phyloP scores from a whole-genome alignment of 306 rosid genomes.

The Lathyrus tuberosus region DNA sequence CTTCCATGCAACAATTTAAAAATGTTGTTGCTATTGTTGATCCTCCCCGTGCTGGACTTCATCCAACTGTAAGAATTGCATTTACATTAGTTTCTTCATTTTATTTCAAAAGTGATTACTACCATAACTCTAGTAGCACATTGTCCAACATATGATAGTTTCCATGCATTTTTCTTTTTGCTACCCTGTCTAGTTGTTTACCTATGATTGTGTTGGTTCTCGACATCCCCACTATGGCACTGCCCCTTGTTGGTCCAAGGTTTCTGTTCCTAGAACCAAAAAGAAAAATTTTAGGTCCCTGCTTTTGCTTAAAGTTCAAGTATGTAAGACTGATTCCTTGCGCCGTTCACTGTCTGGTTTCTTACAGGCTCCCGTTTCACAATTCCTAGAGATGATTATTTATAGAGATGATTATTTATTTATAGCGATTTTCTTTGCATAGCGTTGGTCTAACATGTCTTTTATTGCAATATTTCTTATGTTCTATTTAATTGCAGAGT shows the following conservation, averaged over 20 bases:
- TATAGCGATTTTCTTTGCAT: slow-evolving; percentile 3
- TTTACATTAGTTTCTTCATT: slow-evolving; percentile 14
- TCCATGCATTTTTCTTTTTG: slow-evolving; percentile 14
- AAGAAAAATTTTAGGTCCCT: neutral
- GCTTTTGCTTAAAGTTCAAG: neutral
- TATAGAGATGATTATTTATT: slow-evolving; percentile 12
- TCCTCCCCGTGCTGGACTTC: slow-evolving; percentile 96
- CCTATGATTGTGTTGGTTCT: slow-evolving; percentile 7
- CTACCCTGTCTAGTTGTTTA: neutral
- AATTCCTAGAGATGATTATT: slow-evolving; percentile 12
- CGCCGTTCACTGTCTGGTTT: neutral
- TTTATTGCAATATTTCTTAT: neutral
- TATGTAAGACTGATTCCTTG: neutral
- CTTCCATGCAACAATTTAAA: slow-evolving; percentile 54
- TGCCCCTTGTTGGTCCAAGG: slow-evolving; percentile 4
- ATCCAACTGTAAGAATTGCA: slow-evolving; percentile 80
- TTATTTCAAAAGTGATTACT: slow-evolving; percentile 13
- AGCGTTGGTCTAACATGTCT: neutral
- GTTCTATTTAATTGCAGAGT: slow-evolving; percentile 24
- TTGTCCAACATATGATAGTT: slow-evolving; percentile 24
- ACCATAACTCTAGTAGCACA: neutral
- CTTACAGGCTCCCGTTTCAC: neutral
- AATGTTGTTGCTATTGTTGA: slow-evolving; percentile 95
- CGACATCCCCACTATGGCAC: neutral
- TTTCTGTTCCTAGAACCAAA: neutral